These are phyloP conservation scores for Stramenopiles sp. DNA, from an alignment of 352 stramenopile genomes.

Conservation along the genomic window DNA sequence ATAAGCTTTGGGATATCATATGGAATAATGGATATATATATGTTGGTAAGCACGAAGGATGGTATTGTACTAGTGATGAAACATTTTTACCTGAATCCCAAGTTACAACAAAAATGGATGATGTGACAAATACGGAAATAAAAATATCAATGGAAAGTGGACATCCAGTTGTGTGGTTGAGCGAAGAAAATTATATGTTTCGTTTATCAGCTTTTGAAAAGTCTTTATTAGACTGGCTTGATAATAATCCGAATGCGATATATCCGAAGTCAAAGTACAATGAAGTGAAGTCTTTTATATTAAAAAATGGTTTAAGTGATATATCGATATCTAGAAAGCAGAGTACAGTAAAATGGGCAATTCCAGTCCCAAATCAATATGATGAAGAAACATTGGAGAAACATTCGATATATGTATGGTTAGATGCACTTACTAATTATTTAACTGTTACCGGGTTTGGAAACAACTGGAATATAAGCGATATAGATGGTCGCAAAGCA, in stretches of 20 bases:
- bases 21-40: constrained; percentile 81
- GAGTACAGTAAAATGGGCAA: constrained; percentile 83
- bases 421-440: constrained; percentile 97
- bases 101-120: constrained; percentile 53
- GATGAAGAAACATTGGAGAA: constrained; percentile 17
- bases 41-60: constrained; percentile 83
- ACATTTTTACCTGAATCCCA: constrained; percentile 87
- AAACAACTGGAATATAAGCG: constrained; percentile 33
- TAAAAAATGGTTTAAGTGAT: constrained; percentile 71
- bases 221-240: constrained; percentile 63
- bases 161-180: constrained; percentile 72
- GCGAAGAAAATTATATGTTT: constrained; percentile 98
- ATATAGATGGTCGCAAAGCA: neutral
- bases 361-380: constrained; percentile 54
- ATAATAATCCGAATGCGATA: constrained; percentile 26
- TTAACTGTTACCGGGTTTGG: constrained; percentile 84
- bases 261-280: constrained; percentile 61
- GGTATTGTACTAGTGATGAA: constrained; percentile 97
- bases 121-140: constrained; percentile 16
- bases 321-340: constrained; percentile 85
- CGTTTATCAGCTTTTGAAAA: constrained; percentile 76
- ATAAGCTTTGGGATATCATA: constrained; percentile 69
- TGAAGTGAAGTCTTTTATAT: constrained; percentile 50
- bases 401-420: constrained; percentile 99
- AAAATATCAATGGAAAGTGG: constrained; percentile 62